A percentile compares a stretch with the other conserved stretches of the same genome.
These are phyloP conservation scores for Crithidia brevicula DNA, from an alignment of 208 protist genomes.

Conservation along the genomic window DNA sequence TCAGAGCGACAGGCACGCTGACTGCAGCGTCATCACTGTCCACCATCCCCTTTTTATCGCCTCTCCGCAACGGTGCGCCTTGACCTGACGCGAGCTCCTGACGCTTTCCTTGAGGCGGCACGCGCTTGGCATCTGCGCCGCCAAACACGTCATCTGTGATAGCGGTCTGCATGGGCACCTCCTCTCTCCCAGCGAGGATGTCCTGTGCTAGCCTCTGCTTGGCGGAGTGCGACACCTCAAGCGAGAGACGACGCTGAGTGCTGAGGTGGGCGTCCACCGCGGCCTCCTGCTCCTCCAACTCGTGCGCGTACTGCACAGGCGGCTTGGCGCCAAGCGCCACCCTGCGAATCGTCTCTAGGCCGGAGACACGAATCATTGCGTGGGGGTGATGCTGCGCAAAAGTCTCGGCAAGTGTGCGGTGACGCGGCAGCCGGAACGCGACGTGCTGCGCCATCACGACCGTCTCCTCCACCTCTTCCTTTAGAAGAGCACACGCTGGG, in stretches of 20 bases:
- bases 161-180: slow-evolving; percentile 39
- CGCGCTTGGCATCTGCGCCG: background rate
- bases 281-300: slow-evolving; percentile 28
- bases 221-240: background rate
- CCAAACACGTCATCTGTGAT: slow-evolving; percentile 30
- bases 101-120: background rate
- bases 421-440: slow-evolving; percentile 17
- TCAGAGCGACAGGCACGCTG: too few relatives aligned
- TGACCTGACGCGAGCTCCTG: too few relatives aligned
- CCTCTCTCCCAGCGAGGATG: slow-evolving; percentile 12
- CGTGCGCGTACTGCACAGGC: slow-evolving; percentile 17
- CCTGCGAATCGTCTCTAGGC: slow-evolving; percentile 36
- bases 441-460: slow-evolving; percentile 69
- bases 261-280: slow-evolving; percentile 41
- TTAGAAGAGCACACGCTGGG: too few relatives aligned
- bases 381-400: slow-evolving; percentile 59
- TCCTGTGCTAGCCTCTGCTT: slow-evolving; percentile 23
- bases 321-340: slow-evolving; percentile 46
- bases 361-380: slow-evolving; percentile 49
- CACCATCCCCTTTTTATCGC: too few relatives aligned
- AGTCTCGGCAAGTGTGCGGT: background rate
- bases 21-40: too few relatives aligned
- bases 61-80: too few relatives aligned
- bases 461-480: slow-evolving; percentile 27
- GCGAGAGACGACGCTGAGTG: slow-evolving; percentile 33